Conservation (phyloP, 352 stramenopile species). For the Phytophthora pinifolia region DNA sequence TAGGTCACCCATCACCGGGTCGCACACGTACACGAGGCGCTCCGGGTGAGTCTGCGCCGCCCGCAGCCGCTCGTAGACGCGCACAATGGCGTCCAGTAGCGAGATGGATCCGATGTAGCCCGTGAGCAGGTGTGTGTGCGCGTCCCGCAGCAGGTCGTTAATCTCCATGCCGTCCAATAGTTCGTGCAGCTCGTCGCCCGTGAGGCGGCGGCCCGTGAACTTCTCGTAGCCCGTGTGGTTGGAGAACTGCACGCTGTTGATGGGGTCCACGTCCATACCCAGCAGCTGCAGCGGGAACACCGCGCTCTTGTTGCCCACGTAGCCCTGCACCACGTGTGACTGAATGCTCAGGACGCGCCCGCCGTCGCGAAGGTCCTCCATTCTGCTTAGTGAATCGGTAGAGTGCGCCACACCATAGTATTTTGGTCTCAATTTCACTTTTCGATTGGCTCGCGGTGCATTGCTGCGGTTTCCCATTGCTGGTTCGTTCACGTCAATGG, state of each 20-base stretch:
- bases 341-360: conserved; percentile 86
- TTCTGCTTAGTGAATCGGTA: too few relatives aligned
- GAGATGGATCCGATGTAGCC: conserved; percentile 77
- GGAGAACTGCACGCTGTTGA: conserved; percentile 90
- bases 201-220: conserved; percentile 73
- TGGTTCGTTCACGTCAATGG: too few relatives aligned
- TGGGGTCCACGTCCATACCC: conserved; percentile 84
- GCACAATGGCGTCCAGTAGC: conserved; percentile 71
- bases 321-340: conserved; percentile 87
- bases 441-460: too few relatives aligned
- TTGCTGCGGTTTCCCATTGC: too few relatives aligned
- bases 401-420: too few relatives aligned
- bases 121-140: conserved; percentile 81
- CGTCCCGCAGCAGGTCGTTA: conserved; percentile 66
- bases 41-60: conserved; percentile 51
- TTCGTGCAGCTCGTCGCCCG: conserved; percentile 72
- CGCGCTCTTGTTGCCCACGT: conserved; percentile 87
- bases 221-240: conserved; percentile 85
- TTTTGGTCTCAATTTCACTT: too few relatives aligned
- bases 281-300: conserved; percentile 85
- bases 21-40: conserved; percentile 75
- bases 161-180: conserved; percentile 76
- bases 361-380: conserved; percentile 23
- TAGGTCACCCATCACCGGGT: conserved; percentile 83
- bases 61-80: conserved; percentile 57